Conservation (phyloP, 1,139 yeast genomes). For the Blastobotrys indianensis region DNA sequence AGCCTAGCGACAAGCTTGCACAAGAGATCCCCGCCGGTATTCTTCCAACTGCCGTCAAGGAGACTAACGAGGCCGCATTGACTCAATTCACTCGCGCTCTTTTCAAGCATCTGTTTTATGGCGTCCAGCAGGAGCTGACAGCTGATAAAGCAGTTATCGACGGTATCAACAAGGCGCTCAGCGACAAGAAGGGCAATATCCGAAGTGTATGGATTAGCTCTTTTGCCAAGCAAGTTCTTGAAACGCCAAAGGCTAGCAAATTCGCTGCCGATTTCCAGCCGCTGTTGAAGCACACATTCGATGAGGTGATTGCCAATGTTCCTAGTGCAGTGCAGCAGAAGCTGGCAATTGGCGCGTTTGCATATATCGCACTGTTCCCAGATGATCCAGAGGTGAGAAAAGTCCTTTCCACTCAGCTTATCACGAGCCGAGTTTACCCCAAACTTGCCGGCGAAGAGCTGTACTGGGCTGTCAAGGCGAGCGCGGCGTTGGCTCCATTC, state of each 20-base stretch:
- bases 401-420: not conserved
- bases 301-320: conserved; percentile 36
- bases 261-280: conserved; percentile 38
- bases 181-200: conserved; percentile 57
- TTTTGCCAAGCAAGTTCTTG: conserved; percentile 37
- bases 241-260: conserved; percentile 13
- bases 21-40: conserved; percentile 41
- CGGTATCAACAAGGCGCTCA: conserved; percentile 51
- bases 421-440: conserved; percentile 3
- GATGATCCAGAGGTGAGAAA: conserved; percentile 1
- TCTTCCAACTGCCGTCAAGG: conserved; percentile 55
- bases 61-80: conserved; percentile 66
- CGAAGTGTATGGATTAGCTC: conserved; percentile 64
- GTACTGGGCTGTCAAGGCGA: conserved; percentile 26
- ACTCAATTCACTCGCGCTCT: conserved; percentile 46
- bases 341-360: conserved; percentile 28
- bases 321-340: conserved; percentile 31
- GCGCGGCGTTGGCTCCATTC: conserved; percentile 14
- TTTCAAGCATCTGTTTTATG: conserved; percentile 38
- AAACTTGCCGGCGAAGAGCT: conserved; percentile 21
- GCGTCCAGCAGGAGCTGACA: conserved; percentile 15
- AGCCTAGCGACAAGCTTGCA: conserved; percentile 24
- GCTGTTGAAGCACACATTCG: conserved; percentile 27
- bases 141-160: conserved; percentile 25
- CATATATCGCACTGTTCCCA: conserved; percentile 26